Conservation (phyloP, 2,329 filamentous ascomycete genomes). For the Diaporthe citriasiana region DNA sequence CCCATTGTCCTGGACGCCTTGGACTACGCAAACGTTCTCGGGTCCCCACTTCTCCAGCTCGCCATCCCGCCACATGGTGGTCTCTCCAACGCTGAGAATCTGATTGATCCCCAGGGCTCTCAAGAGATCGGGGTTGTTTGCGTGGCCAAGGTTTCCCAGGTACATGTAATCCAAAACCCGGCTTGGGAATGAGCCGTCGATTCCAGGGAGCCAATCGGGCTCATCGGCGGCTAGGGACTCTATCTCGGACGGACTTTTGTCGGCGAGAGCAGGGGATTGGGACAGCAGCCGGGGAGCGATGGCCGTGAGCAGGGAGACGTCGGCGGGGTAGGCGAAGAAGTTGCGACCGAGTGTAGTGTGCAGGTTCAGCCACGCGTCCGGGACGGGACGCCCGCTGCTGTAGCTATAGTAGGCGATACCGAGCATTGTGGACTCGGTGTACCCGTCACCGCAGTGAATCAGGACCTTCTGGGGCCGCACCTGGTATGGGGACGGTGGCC, state of each 20-base stretch:
- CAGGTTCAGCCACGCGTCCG: conserved; percentile 88
- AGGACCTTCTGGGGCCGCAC: conserved; percentile 75
- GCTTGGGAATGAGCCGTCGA: conserved; percentile 93
- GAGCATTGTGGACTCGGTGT: conserved; percentile 93
- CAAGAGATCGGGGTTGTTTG: conserved; percentile 91
- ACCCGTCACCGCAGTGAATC: conserved; percentile 95
- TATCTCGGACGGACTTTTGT: conserved; percentile 66
- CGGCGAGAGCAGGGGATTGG: conserved; percentile 72
- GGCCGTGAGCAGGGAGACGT: conserved; percentile 84
- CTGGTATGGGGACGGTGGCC: neutral
- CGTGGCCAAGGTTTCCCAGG: conserved; percentile 91
- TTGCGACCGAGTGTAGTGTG: conserved; percentile 87
- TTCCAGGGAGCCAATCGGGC: conserved; percentile 83
- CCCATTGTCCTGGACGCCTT: conserved; percentile 95
- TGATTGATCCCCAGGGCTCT: conserved; percentile 85
- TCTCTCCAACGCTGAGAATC: conserved; percentile 93
- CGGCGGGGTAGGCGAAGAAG: conserved; percentile 95
- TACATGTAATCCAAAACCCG: conserved; percentile 95
- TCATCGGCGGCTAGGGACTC: conserved; percentile 68
- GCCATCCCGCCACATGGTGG: conserved; percentile 82
- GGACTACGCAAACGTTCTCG: conserved; percentile 84
- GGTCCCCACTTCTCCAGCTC: conserved; percentile 79
- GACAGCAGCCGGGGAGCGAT: conserved; percentile 82
- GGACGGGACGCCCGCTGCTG: conserved; percentile 83
- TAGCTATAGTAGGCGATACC: conserved; percentile 95